Base-by-base conservation (phyloP, 768 basidiomycete genomes). In the Floccularia luteovirens region DNA sequence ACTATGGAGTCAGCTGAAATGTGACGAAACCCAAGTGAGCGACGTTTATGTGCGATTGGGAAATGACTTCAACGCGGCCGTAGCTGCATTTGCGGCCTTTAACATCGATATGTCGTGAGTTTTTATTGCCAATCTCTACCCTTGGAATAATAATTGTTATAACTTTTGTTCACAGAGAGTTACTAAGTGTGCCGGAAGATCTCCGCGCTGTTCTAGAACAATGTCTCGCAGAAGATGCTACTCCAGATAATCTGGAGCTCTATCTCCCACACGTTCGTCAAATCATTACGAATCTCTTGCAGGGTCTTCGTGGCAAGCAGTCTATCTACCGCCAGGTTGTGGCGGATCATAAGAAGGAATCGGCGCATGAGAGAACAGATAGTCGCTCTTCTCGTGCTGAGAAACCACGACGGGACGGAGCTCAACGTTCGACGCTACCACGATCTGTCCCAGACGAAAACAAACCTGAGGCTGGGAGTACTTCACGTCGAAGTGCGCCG, bases 11-110 rank as follows among this genome's bases (percentile, higher is more conserved):
- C 69, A 69, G 43, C 61, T 74, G 44, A 71, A 78, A 51, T 72
- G 85, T 51, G 69, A 78, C 42, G 91, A 94, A 56, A 64, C 60
- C 31, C 71, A 87, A 49, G 91, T 99, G 56, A 96, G 92, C 70
- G 90, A 97, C 60, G 88, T 96, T 39, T 99, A 99, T 61, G 96
- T 99, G 39, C 78, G 81, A 40, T 70, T 99, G 17, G 96, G 96
- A 17, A 97, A 98, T 61, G 93, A 96, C 56, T 98, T 99, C 69
- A 97, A 97, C 55, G 76, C 79, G 12, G 92, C 92, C 7, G 89
- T 93, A 27, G 77, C 83, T 39, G 90, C 92, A 1, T 99, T 99
- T 57, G 74, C 75, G 2, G 67, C 74, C 10, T 90, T 82, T 48
- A 79, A 82, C 45, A 93, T 99, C 43, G 79, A 86, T 45, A 97